Percentiles rank a stretch among this genome's conserved stretches.
Conservation (phyloP, 192 early-diverging fungal species). For the Linnemannia hyalina region DNA sequence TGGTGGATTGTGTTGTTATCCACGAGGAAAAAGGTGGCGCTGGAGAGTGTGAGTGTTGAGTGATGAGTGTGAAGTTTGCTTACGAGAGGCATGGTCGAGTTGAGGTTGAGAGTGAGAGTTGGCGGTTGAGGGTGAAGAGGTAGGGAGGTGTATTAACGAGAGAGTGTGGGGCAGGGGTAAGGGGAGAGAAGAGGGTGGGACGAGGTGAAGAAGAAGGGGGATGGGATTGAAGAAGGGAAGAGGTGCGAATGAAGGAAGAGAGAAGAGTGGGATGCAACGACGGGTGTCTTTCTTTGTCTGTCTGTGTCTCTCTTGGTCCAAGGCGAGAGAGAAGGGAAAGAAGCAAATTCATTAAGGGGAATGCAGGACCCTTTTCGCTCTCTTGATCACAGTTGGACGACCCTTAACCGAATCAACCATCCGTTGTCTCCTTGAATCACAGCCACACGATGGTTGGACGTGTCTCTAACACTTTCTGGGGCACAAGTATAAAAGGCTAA, state of each 20-base stretch:
- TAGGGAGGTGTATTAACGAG: no score
- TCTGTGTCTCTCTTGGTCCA: no score
- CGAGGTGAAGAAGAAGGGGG: not conserved
- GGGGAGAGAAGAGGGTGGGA: not conserved
- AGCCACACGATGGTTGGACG: not conserved
- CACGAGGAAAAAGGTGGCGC: not conserved
- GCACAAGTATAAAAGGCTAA: not conserved
- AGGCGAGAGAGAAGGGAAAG: no score
- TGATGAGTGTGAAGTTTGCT: not conserved
- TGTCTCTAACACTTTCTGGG: not conserved
- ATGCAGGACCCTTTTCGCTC: no score
- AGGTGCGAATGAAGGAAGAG: not conserved
- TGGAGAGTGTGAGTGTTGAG: not conserved
- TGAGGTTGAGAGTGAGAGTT: not conserved
- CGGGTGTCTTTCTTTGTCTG: no score
- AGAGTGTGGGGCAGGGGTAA: conserved; percentile 5
- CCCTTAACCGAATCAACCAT: not conserved
- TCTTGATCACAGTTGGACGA: not conserved
- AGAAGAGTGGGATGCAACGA: not conserved
- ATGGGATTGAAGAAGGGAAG: not conserved
- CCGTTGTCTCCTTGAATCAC: not conserved
- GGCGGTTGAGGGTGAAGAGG: not conserved
- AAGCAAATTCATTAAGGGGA: no score
- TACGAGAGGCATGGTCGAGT: conserved; percentile 13
- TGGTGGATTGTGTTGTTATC: not conserved